A percentile compares a stretch with the other conserved stretches of the same genome.
These are phyloP conservation scores for Cyberlindnera euphorbiiphila DNA, from an alignment of 805 yeast genomes.

Conservation along the genomic window DNA sequence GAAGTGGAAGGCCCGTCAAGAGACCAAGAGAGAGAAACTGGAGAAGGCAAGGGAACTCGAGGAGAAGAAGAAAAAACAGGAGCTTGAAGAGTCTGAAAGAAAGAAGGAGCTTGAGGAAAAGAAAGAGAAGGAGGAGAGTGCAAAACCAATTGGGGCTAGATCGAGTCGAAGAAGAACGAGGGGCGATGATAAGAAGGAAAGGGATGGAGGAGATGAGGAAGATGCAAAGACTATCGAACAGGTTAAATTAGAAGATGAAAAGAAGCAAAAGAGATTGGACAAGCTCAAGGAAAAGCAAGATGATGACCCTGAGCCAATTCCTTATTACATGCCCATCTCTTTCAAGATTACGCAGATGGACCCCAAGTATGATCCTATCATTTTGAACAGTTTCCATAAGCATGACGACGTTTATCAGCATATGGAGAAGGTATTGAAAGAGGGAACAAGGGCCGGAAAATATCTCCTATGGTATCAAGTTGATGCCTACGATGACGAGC, in stretches of 20 bases:
- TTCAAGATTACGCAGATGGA: conserved; percentile 66
- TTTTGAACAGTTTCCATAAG: conserved; percentile 61
- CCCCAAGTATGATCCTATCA: conserved; percentile 55
- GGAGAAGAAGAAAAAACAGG: conserved; percentile 25
- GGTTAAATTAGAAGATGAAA: conserved; percentile 9
- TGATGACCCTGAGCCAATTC: conserved; percentile 33
- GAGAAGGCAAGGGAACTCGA: conserved; percentile 27
- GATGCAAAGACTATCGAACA: conserved; percentile 1
- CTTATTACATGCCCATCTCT: conserved; percentile 57
- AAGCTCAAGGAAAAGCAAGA: conserved; percentile 10
- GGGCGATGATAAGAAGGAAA: conserved; percentile 7
- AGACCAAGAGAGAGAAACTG: conserved; percentile 20
- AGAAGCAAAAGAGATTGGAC: conserved; percentile 16
- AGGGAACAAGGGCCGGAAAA: conserved; percentile 57
- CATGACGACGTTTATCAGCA: conserved; percentile 49
- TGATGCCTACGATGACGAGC: conserved; percentile 69
- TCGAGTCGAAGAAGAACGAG: conserved; percentile 14
- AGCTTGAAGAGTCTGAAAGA: conserved; percentile 14
- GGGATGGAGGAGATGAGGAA: conserved; percentile 9
- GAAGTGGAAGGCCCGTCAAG: conserved; percentile 21
- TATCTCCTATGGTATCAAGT: conserved; percentile 81
- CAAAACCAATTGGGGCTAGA: conserved; percentile 17
- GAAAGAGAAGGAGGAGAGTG: conserved; percentile 21
- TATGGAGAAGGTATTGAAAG: conserved; percentile 58
- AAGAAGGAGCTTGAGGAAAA: conserved; percentile 18